Evolutionary conservation across 306 rosid genomes (phyloP).

Genomic region (Erythrophleum fordii): DNA sequence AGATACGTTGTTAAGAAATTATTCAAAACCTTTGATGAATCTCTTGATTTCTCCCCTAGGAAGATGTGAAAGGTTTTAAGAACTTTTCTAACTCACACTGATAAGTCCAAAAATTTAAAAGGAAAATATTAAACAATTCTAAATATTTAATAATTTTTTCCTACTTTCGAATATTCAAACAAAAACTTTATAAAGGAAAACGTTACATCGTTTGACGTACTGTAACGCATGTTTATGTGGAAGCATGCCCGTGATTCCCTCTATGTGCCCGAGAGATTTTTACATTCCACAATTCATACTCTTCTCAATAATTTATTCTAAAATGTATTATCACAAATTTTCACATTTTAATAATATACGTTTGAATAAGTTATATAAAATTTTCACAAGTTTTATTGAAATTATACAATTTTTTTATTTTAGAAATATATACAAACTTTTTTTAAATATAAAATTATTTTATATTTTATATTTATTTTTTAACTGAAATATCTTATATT

Average conservation of each 20-base stretch:
- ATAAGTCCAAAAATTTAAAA: too few species aligned
- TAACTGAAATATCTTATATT: too few species aligned
- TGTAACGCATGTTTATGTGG: not conserved
- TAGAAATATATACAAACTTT: too few species aligned
- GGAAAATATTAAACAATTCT: not conserved
- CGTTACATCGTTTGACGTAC: not conserved
- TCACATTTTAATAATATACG: not conserved
- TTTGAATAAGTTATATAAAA: not conserved
- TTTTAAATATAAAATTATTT: too few species aligned
- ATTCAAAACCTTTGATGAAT: too few species aligned
- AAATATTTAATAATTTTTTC: not conserved
- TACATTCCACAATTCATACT: not conserved
- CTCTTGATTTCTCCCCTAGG: too few species aligned
- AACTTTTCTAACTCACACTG: too few species aligned
- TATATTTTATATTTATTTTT: too few species aligned
- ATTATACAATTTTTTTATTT: too few species aligned
- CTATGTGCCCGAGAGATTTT: not conserved
- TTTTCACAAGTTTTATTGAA: too few species aligned
- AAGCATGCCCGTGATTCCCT: not conserved
- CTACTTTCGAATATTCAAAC: not conserved
- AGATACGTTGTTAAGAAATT: too few species aligned
- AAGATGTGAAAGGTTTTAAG: too few species aligned
- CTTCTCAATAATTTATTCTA: not conserved
- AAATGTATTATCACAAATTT: not conserved
- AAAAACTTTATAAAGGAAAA: not conserved